Evolutionary conservation across 2,329 filamentous ascomycete species (phyloP).

Genomic region (Fusarium sp.): DNA sequence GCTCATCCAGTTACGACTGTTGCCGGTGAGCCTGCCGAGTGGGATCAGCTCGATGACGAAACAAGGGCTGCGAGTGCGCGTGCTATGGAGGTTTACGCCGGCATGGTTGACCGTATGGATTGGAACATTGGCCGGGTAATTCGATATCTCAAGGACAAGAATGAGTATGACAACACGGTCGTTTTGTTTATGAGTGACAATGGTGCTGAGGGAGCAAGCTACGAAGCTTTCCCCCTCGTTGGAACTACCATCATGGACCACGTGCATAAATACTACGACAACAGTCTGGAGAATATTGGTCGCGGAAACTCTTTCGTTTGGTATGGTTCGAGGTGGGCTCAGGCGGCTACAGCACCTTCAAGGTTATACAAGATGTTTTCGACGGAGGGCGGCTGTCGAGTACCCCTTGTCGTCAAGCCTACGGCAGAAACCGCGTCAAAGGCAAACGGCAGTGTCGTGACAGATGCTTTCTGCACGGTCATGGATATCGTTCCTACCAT

Average conservation of each 20-base stretch:
- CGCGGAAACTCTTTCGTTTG: neutral
- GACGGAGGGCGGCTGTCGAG: neutral
- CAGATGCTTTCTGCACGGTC: slow-evolving; percentile 50
- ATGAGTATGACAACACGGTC: neutral
- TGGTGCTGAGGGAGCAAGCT: neutral
- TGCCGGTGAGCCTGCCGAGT: neutral
- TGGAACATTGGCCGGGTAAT: neutral
- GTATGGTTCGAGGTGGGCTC: neutral
- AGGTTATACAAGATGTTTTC: neutral
- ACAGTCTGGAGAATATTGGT: neutral
- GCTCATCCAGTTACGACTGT: neutral
- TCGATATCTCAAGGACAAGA: neutral
- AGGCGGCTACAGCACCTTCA: neutral
- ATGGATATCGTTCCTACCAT: slow-evolving; percentile 63
- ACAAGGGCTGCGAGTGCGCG: neutral
- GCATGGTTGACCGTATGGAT: neutral
- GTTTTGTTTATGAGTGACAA: neutral
- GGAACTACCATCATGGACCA: neutral
- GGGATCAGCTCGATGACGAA: neutral
- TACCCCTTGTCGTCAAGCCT: neutral
- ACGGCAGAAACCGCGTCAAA: neutral
- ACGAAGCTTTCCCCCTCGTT: neutral
- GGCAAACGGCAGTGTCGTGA: neutral
- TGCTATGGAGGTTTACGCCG: neutral
- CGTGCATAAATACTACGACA: neutral